phyloP scores from a whole-genome alignment of 1,139 yeast species.

The Candida albicans region DNA sequence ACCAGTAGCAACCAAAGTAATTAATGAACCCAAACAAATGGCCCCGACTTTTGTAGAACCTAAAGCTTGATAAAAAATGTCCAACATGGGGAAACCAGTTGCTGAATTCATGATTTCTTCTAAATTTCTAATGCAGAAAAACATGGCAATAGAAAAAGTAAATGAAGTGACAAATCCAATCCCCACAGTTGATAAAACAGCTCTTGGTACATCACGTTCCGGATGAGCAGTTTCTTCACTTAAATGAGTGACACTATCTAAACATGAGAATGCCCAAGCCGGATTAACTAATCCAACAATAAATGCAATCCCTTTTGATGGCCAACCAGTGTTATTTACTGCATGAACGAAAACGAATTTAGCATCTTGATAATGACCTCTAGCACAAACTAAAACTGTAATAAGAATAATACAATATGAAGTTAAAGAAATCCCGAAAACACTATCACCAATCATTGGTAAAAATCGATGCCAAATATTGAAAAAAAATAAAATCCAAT shows the following conservation, averaged over 20 bases:
- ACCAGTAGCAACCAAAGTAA: conserved; percentile 40
- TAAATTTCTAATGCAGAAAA: conserved; percentile 38
- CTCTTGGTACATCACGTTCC: conserved; percentile 41
- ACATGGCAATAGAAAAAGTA: conserved; percentile 43
- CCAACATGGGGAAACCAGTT: conserved; percentile 45
- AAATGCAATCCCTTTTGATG: conserved; percentile 41
- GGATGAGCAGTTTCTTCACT: conserved; percentile 42
- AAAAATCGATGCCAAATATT: conserved; percentile 40
- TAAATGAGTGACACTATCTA: conserved; percentile 45
- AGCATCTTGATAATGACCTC: conserved; percentile 37
- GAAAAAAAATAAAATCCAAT: conserved; percentile 32
- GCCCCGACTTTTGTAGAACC: conserved; percentile 36
- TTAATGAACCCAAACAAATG: conserved; percentile 32
- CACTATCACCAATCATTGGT: conserved; percentile 36
- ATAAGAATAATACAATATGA: conserved; percentile 39
- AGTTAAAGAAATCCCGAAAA: conserved; percentile 37
- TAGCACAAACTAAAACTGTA: conserved; percentile 37
- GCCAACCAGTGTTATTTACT: conserved; percentile 43
- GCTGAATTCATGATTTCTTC: conserved; percentile 26
- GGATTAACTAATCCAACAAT: conserved; percentile 46
- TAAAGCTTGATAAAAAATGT: conserved; percentile 41
- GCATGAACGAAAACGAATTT: conserved; percentile 41
- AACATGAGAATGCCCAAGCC: conserved; percentile 45
- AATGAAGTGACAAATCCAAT: conserved; percentile 43
- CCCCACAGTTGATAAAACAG: conserved; percentile 43